A percentile compares a stretch with the other conserved stretches of the same genome.
Evolutionary conservation across 2,329 filamentous ascomycete species (phyloP).

Genomic region (Pestalotiopsis sp.): DNA sequence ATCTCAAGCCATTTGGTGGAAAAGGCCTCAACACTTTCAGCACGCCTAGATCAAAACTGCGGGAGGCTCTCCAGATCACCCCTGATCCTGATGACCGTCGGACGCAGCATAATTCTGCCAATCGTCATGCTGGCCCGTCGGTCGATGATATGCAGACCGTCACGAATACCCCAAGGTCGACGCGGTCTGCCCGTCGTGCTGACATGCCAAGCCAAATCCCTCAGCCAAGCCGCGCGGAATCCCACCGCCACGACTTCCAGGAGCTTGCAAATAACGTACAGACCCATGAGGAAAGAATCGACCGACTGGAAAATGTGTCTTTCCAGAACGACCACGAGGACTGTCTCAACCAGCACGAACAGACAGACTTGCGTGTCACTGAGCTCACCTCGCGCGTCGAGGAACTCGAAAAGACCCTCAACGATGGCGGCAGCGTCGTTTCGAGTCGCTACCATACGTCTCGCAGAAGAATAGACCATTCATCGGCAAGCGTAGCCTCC

Average conservation of each 20-base stretch:
- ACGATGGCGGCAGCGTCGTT: conserved; percentile 45
- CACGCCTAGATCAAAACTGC: conserved; percentile 36
- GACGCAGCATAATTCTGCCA: conserved; percentile 20
- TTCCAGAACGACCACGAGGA: conserved; percentile 71
- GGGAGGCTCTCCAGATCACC: conserved; percentile 32
- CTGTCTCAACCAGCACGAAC: conserved; percentile 68
- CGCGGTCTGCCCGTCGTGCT: conserved; percentile 26
- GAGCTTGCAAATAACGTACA: conserved; percentile 56
- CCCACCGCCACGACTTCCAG: conserved; percentile 41
- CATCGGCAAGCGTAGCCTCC: conserved; percentile 49
- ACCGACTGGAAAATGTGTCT: conserved; percentile 69
- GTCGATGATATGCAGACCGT: conserved; percentile 31
- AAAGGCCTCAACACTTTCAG: conserved; percentile 58
- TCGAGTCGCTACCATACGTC: conserved; percentile 38
- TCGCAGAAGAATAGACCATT: conserved; percentile 42
- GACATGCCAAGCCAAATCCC: conserved; percentile 22
- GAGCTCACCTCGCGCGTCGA: conserved; percentile 69
- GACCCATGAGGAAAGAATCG: conserved; percentile 66
- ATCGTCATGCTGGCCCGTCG: conserved; percentile 22
- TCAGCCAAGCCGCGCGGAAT: conserved; percentile 20
- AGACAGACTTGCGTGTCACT: conserved; percentile 66
- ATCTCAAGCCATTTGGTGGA: conserved; percentile 57
- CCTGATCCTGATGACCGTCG: conserved; percentile 25
- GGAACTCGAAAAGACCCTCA: conserved; percentile 58
- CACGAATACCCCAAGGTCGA: conserved; percentile 34